A percentile compares a stretch with the other conserved stretches of the same genome.
Evolutionary conservation across 2,329 filamentous ascomycete species (phyloP).

Genomic region (Ceratocystis papillata): DNA sequence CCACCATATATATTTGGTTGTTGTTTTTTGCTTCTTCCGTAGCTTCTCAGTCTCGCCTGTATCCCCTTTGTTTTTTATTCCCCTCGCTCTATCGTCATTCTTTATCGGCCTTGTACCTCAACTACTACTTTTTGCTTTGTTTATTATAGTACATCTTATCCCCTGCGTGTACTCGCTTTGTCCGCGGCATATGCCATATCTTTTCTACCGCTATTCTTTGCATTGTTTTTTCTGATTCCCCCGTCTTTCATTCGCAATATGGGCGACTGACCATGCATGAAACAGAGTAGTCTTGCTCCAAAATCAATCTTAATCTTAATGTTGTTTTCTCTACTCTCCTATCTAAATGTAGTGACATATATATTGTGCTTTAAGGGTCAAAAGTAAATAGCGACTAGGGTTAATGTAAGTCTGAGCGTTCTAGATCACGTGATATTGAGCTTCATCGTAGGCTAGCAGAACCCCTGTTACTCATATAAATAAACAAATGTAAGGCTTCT

Average conservation of each 20-base stretch:
- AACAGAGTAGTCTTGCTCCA: background rate
- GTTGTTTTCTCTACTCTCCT: background rate
- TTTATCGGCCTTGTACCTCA: background rate
- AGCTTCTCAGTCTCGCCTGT: background rate
- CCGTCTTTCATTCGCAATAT: background rate
- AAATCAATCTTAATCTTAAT: conserved; percentile 6
- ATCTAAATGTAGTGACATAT: background rate
- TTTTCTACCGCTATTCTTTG: background rate
- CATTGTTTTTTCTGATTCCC: conserved; percentile 1
- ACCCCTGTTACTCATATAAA: background rate
- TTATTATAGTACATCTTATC: background rate
- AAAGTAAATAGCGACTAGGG: background rate
- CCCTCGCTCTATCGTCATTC: background rate
- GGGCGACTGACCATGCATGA: background rate
- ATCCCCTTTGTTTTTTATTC: conserved; percentile 6
- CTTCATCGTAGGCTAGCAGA: background rate
- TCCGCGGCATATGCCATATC: background rate
- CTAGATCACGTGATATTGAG: background rate
- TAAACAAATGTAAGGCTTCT: conserved; percentile 4
- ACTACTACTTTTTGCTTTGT: background rate
- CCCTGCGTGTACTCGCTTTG: background rate
- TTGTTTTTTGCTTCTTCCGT: background rate
- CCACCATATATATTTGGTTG: background rate
- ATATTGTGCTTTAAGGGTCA: background rate
- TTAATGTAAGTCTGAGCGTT: background rate